Conservation (phyloP, 371 early-diverging fungal genomes). For the Mucor mucedo region DNA sequence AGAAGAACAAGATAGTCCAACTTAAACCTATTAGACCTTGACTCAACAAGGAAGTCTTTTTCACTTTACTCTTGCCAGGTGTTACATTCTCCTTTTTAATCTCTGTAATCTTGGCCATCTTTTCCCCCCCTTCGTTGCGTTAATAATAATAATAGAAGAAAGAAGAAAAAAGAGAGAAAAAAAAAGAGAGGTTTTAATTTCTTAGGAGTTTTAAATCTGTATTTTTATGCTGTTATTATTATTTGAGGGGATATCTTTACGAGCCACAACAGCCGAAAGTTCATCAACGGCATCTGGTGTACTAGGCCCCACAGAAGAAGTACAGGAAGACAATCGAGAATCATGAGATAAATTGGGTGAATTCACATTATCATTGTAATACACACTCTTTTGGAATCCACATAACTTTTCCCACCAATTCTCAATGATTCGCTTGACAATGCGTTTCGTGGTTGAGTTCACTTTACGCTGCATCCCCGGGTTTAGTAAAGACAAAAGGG, state of each 20-base stretch:
- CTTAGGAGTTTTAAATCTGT: conserved; percentile 15
- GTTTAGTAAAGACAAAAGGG: conserved; percentile 44
- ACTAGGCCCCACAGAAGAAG: conserved; percentile 14
- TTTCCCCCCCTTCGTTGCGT: background rate
- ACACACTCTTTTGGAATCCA: background rate
- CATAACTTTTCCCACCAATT: conserved; percentile 55
- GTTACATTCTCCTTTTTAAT: conserved; percentile 3
- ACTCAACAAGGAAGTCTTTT: conserved; percentile 18
- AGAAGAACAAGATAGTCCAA: conserved; percentile 54
- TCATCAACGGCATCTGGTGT: conserved; percentile 24
- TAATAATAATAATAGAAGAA: background rate
- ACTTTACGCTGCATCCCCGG: conserved; percentile 41
- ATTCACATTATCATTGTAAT: background rate
- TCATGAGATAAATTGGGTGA: conserved; percentile 14
- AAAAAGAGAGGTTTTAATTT: background rate
- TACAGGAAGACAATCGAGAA: conserved; percentile 1
- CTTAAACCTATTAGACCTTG: conserved; percentile 30
- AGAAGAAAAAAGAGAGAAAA: conserved; percentile 1
- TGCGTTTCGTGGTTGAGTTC: conserved; percentile 38
- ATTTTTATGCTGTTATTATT: conserved; percentile 4
- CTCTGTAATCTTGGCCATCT: conserved; percentile 6
- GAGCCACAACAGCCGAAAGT: conserved; percentile 9
- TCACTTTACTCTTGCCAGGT: background rate
- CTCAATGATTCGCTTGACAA: conserved; percentile 55
- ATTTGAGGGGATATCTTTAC: conserved; percentile 10